A percentile compares a stretch with the other conserved stretches of the same genome.
Evolutionary conservation across 2,329 filamentous ascomycete species (phyloP).

Genomic region (Stemphylium lycopersici): DNA sequence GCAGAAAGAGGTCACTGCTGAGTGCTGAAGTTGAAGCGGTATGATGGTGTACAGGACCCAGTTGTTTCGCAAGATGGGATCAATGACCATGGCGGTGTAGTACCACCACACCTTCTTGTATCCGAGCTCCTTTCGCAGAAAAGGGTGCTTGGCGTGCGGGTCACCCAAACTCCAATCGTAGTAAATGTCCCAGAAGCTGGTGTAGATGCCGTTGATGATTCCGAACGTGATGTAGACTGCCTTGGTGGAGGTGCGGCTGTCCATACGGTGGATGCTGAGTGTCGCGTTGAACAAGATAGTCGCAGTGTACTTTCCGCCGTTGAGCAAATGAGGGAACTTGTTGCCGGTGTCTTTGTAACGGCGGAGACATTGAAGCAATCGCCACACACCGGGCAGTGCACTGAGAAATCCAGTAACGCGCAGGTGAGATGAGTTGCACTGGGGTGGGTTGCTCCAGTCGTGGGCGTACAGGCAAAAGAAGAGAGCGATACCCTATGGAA

Average conservation of each 20-base stretch:
- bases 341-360: conserved; percentile 88
- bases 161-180: conserved; percentile 98
- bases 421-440: conserved; percentile 87
- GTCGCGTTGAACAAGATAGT: conserved; percentile 80
- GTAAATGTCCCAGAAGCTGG: conserved; percentile 87
- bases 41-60: conserved; percentile 96
- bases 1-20: conserved; percentile 78
- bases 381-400: conserved; percentile 85
- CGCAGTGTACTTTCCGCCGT: conserved; percentile 88
- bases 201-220: conserved; percentile 81
- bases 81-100: conserved; percentile 81
- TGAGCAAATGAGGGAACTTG: conserved; percentile 88
- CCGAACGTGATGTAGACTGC: conserved; percentile 82
- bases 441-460: conserved; percentile 71
- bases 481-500: conserved; percentile 75
- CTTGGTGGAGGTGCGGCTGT: conserved; percentile 63
- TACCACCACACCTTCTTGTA: conserved; percentile 83
- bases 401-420: conserved; percentile 84
- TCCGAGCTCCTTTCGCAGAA: conserved; percentile 73
- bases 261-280: conserved; percentile 82
- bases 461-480: conserved; percentile 95
- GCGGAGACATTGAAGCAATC: conserved; percentile 85
- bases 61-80: conserved; percentile 86
- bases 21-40: conserved; percentile 79
- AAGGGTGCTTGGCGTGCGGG: conserved; percentile 67